Evolutionary conservation across 768 basidiomycete genomes (phyloP).

Genomic region (Suillus subluteus): DNA sequence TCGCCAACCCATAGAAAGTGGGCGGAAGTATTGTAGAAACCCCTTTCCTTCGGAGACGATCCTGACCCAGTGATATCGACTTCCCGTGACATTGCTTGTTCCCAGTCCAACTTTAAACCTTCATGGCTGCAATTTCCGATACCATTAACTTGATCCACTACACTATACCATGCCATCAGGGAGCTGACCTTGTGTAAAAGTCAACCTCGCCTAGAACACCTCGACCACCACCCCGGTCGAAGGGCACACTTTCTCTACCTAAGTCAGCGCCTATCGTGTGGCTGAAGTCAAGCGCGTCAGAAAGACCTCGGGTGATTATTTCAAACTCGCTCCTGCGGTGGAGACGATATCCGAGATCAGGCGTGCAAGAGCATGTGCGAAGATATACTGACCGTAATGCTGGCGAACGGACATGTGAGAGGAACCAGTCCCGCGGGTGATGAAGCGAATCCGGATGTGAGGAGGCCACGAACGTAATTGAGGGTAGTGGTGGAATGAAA

Average conservation of each 20-base stretch:
- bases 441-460: conserved; percentile 94
- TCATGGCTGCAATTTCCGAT: conserved; percentile 65
- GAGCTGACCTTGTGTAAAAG: conserved; percentile 82
- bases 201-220: conserved; percentile 86
- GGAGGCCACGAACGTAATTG: conserved; percentile 87
- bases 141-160: neutral
- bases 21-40: conserved; percentile 87
- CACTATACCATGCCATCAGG: neutral
- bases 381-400: conserved; percentile 58
- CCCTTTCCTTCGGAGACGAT: conserved; percentile 30
- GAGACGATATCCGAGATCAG: conserved; percentile 19
- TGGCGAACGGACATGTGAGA: conserved; percentile 87
- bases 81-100: conserved; percentile 85
- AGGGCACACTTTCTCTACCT: conserved; percentile 46
- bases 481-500: conserved; percentile 94
- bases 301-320: conserved; percentile 77
- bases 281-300: conserved; percentile 93
- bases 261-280: conserved; percentile 81
- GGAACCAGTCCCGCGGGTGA: conserved; percentile 89
- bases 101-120: conserved; percentile 90
- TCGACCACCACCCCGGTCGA: conserved; percentile 72
- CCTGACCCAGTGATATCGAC: conserved; percentile 29
- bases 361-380: conserved; percentile 4
- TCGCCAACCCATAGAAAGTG: conserved; percentile 99
- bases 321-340: conserved; percentile 75